Base-by-base conservation (phyloP, 2,329 filamentous ascomycete species). In the Ambrosiella xylebori region DNA sequence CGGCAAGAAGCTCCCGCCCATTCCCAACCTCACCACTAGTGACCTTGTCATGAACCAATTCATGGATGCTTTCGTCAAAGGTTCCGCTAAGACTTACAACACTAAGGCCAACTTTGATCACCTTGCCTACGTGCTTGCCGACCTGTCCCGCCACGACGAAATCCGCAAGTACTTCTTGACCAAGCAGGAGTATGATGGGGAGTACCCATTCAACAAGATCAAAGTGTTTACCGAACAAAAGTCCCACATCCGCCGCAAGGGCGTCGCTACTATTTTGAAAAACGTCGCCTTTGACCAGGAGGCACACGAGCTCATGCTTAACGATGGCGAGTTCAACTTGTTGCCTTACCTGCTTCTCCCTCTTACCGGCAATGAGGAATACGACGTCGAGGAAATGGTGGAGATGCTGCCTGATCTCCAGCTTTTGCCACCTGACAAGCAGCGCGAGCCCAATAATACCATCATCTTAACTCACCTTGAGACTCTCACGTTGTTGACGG, bases 211-310 rank as follows among this genome's bases (percentile, higher is more conserved):
- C 53, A 88, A 86, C 54, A 97, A 97, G 74, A 76, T 98, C 61
- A 86, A 85, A 61, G 91, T 97, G 60, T 97, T 97, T 69, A 97
- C 93, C 1, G 88, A 95, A 69, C 88, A 96, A 71, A 76, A 79
- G 64, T 94, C 87, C 1, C 78, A 85, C 36, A 82, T 96, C 57
- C 81, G 93, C 59, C 78, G 93, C 57, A 88, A 88, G 65, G 93
- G 93, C n/a, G 90, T 96, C n/a, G 91, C 91, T 7, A 89, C 84
- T 61, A 93, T 88, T 8, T 88, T 98, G 68, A 97, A 97, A 70
- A 98, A 98, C 67, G 81, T 87, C 37, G 82, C 88, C 6, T 97
- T 98, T 67, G 86, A 94, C 65, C 71, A 91, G 5, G 71, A 79
- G 2, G 78, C 84, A 0, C 91, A 97, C 65, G 74, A 79, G 0